Evolutionary conservation across 2,329 filamentous ascomycete genomes (phyloP).

Genomic region (Hansfordia pulvinata): DNA sequence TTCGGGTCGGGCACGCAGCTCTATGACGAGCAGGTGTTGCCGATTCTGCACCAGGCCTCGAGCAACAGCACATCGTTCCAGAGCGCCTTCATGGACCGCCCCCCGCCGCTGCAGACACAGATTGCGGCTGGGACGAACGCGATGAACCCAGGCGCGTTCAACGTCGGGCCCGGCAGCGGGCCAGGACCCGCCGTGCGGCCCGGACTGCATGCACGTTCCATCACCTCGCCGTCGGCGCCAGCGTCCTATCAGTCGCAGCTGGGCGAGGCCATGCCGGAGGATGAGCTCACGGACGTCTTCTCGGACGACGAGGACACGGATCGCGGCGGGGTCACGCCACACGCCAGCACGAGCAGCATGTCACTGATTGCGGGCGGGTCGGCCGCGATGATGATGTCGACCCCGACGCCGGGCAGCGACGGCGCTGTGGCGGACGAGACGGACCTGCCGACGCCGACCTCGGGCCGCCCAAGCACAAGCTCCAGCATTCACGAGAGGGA

Average conservation of each 20-base stretch:
- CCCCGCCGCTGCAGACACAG: slow-evolving; percentile 45
- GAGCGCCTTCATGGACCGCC: slow-evolving; percentile 71
- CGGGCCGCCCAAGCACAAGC: no score
- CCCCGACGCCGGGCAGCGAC: no score
- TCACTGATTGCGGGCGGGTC: no score
- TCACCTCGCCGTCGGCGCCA: slow-evolving; percentile 64
- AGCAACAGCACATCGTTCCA: slow-evolving; percentile 72
- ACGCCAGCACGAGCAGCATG: neutral
- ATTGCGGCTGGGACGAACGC: slow-evolving; percentile 40
- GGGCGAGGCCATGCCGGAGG: slow-evolving; percentile 48
- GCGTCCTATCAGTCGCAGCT: slow-evolving; percentile 39
- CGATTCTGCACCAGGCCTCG: slow-evolving; percentile 76
- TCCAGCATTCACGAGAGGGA: no score
- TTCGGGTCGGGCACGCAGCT: slow-evolving; percentile 67
- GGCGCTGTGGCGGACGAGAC: no score
- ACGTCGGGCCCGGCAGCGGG: slow-evolving; percentile 19
- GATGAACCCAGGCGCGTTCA: slow-evolving; percentile 50
- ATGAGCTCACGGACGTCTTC: slow-evolving; percentile 63
- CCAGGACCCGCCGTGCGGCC: slow-evolving; percentile 39
- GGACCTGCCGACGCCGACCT: no score
- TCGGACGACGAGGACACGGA: slow-evolving; percentile 58
- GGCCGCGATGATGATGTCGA: no score
- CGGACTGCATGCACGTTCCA: slow-evolving; percentile 63
- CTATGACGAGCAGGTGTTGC: slow-evolving; percentile 86
- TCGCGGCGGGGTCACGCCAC: slow-evolving; percentile 5